phyloP scores from a whole-genome alignment of 2,329 filamentous ascomycete genomes.

The Colletotrichum godetiae region DNA sequence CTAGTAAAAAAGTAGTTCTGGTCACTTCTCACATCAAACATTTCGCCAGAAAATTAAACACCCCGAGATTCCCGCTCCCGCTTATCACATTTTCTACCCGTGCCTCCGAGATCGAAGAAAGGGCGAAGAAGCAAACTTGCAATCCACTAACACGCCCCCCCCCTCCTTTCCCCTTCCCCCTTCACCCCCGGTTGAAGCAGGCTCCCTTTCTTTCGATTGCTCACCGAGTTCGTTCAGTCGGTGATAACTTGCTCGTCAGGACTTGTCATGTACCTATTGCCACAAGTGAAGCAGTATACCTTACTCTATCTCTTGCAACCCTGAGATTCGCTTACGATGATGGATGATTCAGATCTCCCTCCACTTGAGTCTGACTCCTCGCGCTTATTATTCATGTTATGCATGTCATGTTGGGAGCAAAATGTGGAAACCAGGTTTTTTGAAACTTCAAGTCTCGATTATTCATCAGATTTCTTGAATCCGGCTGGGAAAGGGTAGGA shows the following conservation, averaged over 20 bases:
- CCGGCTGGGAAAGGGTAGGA: neutral
- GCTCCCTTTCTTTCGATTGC: neutral
- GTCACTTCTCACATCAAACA: slow-evolving; percentile 15
- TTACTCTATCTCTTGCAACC: neutral
- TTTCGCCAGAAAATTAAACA: too few relatives aligned
- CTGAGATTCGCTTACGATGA: neutral
- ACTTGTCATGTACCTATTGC: too few relatives aligned
- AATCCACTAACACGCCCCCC: too few relatives aligned
- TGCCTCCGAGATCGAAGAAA: neutral
- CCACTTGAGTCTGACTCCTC: neutral
- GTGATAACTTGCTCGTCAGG: too few relatives aligned
- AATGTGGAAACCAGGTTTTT: neutral
- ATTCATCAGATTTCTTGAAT: neutral
- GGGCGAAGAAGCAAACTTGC: neutral
- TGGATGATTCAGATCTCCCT: neutral
- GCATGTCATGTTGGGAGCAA: neutral
- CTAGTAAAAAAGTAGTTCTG: neutral
- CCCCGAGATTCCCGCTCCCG: slow-evolving; percentile 13
- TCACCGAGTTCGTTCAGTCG: neutral
- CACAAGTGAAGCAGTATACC: neutral
- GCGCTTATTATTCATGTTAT: neutral
- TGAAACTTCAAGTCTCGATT: neutral
- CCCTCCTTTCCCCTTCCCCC: too few relatives aligned
- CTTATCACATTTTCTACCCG: neutral
- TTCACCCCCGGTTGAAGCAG: too few relatives aligned